Conservation (phyloP, 257 asterid genomes). For the Solanum chilense region DNA sequence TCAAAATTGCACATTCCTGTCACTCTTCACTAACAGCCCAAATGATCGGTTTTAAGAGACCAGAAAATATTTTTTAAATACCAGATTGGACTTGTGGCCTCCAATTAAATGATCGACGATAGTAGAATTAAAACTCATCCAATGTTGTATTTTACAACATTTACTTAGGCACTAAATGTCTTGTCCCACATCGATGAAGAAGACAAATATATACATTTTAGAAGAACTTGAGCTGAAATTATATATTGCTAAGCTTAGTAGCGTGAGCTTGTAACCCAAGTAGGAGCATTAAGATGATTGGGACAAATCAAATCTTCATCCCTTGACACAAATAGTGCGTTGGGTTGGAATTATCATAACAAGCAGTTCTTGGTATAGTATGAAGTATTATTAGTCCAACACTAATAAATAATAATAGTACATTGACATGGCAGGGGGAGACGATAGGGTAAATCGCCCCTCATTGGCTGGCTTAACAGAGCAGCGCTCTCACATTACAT, state of each 20-base stretch:
- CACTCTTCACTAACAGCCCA: neutral
- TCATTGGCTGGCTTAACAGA: too few relatives aligned
- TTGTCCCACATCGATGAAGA: neutral
- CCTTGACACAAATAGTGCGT: neutral
- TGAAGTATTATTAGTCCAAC: too few relatives aligned
- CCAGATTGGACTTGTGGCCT: neutral
- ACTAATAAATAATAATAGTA: too few relatives aligned
- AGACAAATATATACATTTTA: too few relatives aligned
- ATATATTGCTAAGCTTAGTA: neutral
- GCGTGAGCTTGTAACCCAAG: neutral
- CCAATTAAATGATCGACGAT: neutral
- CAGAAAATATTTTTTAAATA: too few relatives aligned
- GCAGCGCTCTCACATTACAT: too few relatives aligned
- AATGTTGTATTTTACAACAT: too few relatives aligned
- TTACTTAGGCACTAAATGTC: neutral
- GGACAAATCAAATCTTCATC: neutral
- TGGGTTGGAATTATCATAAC: too few relatives aligned
- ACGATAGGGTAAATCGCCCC: too few relatives aligned
- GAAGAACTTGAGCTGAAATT: neutral
- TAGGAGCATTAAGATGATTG: neutral
- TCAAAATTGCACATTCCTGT: neutral
- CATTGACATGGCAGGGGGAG: too few relatives aligned
- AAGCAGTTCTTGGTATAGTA: too few relatives aligned
- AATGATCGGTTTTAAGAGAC: neutral
- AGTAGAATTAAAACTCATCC: neutral